Evolutionary conservation across 257 asterid species (phyloP).

Genomic region (Knoxia roxburghii): DNA sequence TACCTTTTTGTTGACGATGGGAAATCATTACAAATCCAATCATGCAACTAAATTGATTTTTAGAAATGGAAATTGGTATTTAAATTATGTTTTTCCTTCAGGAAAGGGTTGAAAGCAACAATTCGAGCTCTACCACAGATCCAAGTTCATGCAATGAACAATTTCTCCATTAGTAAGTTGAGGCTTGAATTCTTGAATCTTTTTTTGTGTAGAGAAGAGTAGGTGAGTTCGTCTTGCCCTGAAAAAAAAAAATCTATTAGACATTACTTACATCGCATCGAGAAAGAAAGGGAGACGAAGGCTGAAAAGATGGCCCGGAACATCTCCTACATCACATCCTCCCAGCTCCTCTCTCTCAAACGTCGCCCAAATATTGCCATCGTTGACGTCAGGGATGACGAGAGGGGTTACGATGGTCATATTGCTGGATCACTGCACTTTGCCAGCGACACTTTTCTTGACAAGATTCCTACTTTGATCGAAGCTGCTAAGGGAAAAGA

Average conservation of each 20-base stretch:
- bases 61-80: background rate
- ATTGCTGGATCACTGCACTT: conserved; percentile 91
- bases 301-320: conserved; percentile 76
- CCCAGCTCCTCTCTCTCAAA: conserved; percentile 65
- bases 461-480: conserved; percentile 58
- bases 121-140: background rate
- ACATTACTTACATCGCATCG: no score
- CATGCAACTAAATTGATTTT: background rate
- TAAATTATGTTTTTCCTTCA: background rate
- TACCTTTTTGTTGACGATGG: background rate
- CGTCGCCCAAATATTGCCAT: conserved; percentile 65
- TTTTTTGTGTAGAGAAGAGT: no score
- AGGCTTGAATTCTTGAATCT: no score
- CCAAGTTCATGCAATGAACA: background rate
- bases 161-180: background rate
- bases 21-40: conserved; percentile 1
- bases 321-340: conserved; percentile 66
- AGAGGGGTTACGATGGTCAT: conserved; percentile 88
- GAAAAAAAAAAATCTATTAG: no score
- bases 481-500: conserved; percentile 77
- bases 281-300: no score
- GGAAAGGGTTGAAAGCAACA: conserved; percentile 27
- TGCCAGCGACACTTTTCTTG: conserved; percentile 65
- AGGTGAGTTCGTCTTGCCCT: no score
- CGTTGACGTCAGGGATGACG: conserved; percentile 92